Base-by-base conservation (phyloP, 163 green algal species). In the Dunaliella salina region DNA sequence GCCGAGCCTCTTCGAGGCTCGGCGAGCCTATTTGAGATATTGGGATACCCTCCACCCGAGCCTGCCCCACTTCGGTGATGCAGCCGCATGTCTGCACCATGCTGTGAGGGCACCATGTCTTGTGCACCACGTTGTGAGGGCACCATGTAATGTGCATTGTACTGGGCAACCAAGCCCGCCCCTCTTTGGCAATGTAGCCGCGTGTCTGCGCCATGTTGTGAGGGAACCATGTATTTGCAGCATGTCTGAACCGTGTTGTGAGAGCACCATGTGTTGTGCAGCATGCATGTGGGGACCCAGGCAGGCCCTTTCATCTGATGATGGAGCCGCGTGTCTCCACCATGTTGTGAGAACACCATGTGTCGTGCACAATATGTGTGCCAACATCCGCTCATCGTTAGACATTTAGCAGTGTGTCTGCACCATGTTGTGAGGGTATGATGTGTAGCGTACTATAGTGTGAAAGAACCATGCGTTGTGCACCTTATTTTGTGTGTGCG, bases 311-410 rank as follows among this genome's bases (percentile, higher is more conserved):
- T 86, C 63, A n/a, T n/a, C 88, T 91, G 8, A 84, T 33, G n/a
- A 97, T 91, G 88, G 98, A 98, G 0, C 88, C 91, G 24, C 95
- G 87, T 20, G 86, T 85, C 93, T 95, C 89, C 35, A 87, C n/a
- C n/a, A n/a, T 15, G 33, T 30, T 59, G 33, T 83, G 17, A 33
- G 17, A 29, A 24, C 30, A 22, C 33, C 15, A n/a, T 40, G 75
- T 40, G 75, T 40, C n/a, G n/a, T n/a, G n/a, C n/a, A n/a, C n/a
- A n/a, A n/a, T n/a, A n/a, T n/a, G n/a, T n/a, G n/a, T n/a, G n/a
- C n/a, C n/a, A n/a, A n/a, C n/a, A n/a, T n/a, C n/a, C n/a, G n/a
- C n/a, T n/a, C n/a, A n/a, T n/a, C n/a, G n/a, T n/a, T n/a, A n/a
- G n/a, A n/a, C n/a, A n/a, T n/a, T n/a, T n/a, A n/a, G n/a, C n/a